Conservation (phyloP, 306 rosid genomes). For the Cicer arietinum region DNA sequence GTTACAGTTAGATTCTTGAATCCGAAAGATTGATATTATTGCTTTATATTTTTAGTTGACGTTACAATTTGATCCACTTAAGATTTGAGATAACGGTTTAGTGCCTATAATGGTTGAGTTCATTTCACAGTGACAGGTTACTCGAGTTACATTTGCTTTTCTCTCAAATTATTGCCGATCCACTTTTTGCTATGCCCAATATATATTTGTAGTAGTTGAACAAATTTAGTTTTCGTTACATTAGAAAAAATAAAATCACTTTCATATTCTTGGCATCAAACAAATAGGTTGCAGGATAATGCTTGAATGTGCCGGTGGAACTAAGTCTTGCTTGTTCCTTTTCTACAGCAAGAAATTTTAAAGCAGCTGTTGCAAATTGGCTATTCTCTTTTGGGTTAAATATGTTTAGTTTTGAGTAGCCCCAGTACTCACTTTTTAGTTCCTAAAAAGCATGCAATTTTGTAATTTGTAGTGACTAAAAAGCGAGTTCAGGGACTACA, state of each 20-base stretch:
- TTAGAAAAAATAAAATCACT: background rate
- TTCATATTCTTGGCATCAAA: background rate
- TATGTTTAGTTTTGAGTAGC: too few relatives aligned
- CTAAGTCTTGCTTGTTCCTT: background rate
- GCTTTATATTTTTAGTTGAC: too few relatives aligned
- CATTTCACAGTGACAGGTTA: conserved; percentile 14
- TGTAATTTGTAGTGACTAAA: too few relatives aligned
- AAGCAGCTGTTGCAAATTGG: too few relatives aligned
- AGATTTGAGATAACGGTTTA: background rate
- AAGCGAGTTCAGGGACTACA: too few relatives aligned
- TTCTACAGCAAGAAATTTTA: background rate
- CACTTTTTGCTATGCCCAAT: background rate
- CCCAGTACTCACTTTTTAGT: too few relatives aligned
- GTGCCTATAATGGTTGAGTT: background rate
- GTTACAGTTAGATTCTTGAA: background rate
- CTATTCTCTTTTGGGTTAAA: too few relatives aligned
- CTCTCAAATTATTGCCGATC: conserved; percentile 8
- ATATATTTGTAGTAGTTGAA: background rate
- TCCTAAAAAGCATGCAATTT: too few relatives aligned
- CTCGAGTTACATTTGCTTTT: conserved; percentile 1
- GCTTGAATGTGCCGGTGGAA: too few relatives aligned
- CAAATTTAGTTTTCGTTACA: background rate
- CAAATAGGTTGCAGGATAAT: background rate
- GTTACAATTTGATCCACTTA: too few relatives aligned
- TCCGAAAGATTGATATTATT: background rate